Percentiles rank a stretch among this genome's conserved stretches.
phyloP scores from a whole-genome alignment of 768 basidiomycete genomes.

The Scleroderma citrinum region DNA sequence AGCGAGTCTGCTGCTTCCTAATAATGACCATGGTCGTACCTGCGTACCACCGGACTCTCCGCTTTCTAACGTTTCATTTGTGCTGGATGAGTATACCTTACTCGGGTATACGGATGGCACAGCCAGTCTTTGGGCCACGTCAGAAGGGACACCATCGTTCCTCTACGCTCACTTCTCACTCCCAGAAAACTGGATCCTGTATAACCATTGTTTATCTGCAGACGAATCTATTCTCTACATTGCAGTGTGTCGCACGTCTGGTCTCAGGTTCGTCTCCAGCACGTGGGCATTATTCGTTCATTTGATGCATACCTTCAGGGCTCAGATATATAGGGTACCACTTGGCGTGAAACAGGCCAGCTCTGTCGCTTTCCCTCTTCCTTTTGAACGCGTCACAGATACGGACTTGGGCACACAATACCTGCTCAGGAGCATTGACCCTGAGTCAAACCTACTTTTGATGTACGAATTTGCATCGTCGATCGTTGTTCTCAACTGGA shows the following conservation, averaged over 20 bases:
- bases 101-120: slow-evolving; percentile 6
- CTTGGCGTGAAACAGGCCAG: slow-evolving; percentile 1
- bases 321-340: slow-evolving; percentile 8
- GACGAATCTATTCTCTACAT: slow-evolving; percentile 12
- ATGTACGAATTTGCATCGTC: slow-evolving; percentile 22
- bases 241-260: slow-evolving; percentile 2
- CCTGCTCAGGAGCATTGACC: slow-evolving; percentile 32
- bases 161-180: not conserved
- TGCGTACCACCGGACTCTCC: not conserved
- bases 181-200: slow-evolving; percentile 1
- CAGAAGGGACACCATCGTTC: not conserved
- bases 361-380: not conserved
- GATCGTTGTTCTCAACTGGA: slow-evolving; percentile 38
- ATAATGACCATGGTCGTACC: not conserved
- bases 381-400: slow-evolving; percentile 7
- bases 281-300: too few species aligned
- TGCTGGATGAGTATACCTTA: slow-evolving; percentile 18
- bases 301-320: slow-evolving; percentile 4
- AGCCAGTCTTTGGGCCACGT: slow-evolving; percentile 14
- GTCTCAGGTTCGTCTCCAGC: slow-evolving; percentile 8
- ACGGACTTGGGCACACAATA: slow-evolving; percentile 12
- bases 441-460: slow-evolving; percentile 25
- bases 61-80: slow-evolving; percentile 11
- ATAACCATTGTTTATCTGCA: not conserved
- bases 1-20: not conserved